A percentile compares a stretch with the other conserved stretches of the same genome.
Evolutionary conservation across 441 rosid genomes (phyloP).

Genomic region (Viola pubescens): DNA sequence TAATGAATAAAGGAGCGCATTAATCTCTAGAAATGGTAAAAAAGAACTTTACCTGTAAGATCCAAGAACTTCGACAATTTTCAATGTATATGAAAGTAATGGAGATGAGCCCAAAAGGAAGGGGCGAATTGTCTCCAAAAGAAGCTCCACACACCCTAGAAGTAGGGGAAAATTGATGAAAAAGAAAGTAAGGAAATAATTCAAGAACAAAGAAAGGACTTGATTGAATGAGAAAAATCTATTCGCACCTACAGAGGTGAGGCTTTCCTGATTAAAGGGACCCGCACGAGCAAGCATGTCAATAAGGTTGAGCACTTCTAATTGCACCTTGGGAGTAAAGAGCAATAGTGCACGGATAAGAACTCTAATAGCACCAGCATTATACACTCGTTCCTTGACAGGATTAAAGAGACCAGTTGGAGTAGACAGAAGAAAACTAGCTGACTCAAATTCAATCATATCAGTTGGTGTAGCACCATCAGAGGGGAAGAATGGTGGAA

Average conservation of each 20-base stretch:
- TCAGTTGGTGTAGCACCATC: slow-evolving; percentile 43
- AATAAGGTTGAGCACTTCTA: slow-evolving; percentile 74
- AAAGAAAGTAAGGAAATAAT: slow-evolving; percentile 13
- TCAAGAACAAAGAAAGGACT: slow-evolving; percentile 12
- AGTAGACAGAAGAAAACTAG: slow-evolving; percentile 46
- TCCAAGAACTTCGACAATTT: slow-evolving; percentile 96
- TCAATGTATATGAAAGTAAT: slow-evolving; percentile 72
- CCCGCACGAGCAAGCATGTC: slow-evolving; percentile 88
- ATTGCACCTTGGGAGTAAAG: slow-evolving; percentile 93
- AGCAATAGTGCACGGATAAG: slow-evolving; percentile 84
- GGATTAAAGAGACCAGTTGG: slow-evolving; percentile 67
- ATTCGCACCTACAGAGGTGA: slow-evolving; percentile 86
- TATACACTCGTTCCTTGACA: slow-evolving; percentile 77
- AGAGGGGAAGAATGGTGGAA: slow-evolving; percentile 78
- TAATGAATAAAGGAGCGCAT: slow-evolving; percentile 12
- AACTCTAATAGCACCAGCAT: slow-evolving; percentile 89
- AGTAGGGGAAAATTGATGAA: slow-evolving; percentile 9
- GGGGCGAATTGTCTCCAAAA: slow-evolving; percentile 87
- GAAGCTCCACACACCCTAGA: slow-evolving; percentile 94
- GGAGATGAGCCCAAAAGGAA: slow-evolving; percentile 88
- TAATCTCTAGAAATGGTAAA: slow-evolving; percentile 9
- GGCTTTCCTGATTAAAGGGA: slow-evolving; percentile 94
- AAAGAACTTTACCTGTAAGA: slow-evolving; percentile 67
- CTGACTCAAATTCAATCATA: slow-evolving; percentile 39
- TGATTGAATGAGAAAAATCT: slow-evolving; percentile 5